Evolutionary conservation across 345 rosid genomes (phyloP), one percentile per base, ranked within the genome.

Genomic region (Nasturtium officinale): DNA sequence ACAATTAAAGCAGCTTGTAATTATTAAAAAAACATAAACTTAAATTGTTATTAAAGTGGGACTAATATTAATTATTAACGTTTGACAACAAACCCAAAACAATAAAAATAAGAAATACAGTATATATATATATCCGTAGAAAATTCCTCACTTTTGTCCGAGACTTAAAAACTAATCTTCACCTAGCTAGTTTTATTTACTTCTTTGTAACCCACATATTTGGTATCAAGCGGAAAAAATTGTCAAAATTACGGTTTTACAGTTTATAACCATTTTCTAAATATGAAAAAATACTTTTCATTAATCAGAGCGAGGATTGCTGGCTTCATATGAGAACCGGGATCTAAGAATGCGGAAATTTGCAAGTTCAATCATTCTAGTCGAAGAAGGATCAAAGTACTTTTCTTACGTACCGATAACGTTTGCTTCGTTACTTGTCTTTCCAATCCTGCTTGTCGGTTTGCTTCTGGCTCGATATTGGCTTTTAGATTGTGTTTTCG

Each of bases 1-100:
- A 69, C 56, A 32, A 76, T 28, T 62, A 55, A 63, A 62, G 75
- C 5, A 69, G 35, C 28, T 46, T 62, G 54, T 47, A 69, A 55
- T 62, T 33, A 76, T 69, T 50, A 3, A 53, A 3, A 53, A 25
- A 53, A 54, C 60, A 64, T 21, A 33, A 61, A 52, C 56, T 43
- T 21, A 52, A 32, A n/a, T 30, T 61, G 13, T 46, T 37, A 3
- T 10, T 17, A 33, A 43, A 66, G 4, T 65, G 40, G 15, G 32
- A 55, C 65, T 55, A 45, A 33, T n/a, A n/a, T n/a, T n/a, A n/a
- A n/a, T n/a, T n/a, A n/a, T n/a, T n/a, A n/a, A n/a, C n/a, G n/a
- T n/a, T n/a, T n/a, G n/a, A n/a, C 43, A 67, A 17, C 60, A 17
- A 25, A 16, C 16, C 11, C 20, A 60, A 48, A 35, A 23, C 55